Evolutionary conservation across 2,329 filamentous ascomycete genomes (phyloP).

Genomic region (Myotisia sp.): DNA sequence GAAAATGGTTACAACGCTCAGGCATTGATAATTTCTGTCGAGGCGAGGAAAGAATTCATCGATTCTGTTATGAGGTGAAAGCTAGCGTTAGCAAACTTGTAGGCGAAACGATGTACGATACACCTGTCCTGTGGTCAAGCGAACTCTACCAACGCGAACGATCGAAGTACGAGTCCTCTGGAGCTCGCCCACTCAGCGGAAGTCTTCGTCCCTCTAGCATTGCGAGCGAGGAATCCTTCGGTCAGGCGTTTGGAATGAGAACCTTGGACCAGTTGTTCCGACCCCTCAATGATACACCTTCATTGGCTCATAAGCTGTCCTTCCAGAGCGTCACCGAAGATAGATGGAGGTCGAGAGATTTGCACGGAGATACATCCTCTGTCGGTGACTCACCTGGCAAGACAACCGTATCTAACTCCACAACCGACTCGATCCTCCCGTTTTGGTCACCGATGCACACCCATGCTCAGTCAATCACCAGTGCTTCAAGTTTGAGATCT

Average conservation of each 20-base stretch:
- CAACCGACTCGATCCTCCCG: conserved; percentile 61
- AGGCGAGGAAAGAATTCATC: conserved; percentile 86
- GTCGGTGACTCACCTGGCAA: conserved; percentile 44
- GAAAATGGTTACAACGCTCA: conserved; percentile 65
- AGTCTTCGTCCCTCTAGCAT: conserved; percentile 31
- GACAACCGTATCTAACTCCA: conserved; percentile 56
- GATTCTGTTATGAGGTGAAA: conserved; percentile 81
- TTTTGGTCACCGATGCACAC: conserved; percentile 84
- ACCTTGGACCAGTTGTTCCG: conserved; percentile 20
- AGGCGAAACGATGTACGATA: conserved; percentile 68
- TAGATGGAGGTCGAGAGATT: conserved; percentile 45
- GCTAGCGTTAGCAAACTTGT: conserved; percentile 74
- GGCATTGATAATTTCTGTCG: conserved; percentile 86
- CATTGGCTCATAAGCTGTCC: conserved; percentile 43
- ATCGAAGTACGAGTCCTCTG: conserved; percentile 28
- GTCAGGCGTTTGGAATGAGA: conserved; percentile 18
- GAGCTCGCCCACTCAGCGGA: conserved; percentile 23
- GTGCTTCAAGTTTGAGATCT: conserved; percentile 42
- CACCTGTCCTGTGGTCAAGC: conserved; percentile 83
- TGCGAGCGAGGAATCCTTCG: conserved; percentile 30
- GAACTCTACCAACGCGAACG: conserved; percentile 67
- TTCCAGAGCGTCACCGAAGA: conserved; percentile 58
- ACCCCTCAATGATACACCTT: conserved; percentile 23
- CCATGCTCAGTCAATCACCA: conserved; percentile 48
- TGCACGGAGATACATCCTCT: conserved; percentile 48